Evolutionary conservation across 805 yeast genomes (phyloP).

Genomic region (Starmerella ratchasimensis): DNA sequence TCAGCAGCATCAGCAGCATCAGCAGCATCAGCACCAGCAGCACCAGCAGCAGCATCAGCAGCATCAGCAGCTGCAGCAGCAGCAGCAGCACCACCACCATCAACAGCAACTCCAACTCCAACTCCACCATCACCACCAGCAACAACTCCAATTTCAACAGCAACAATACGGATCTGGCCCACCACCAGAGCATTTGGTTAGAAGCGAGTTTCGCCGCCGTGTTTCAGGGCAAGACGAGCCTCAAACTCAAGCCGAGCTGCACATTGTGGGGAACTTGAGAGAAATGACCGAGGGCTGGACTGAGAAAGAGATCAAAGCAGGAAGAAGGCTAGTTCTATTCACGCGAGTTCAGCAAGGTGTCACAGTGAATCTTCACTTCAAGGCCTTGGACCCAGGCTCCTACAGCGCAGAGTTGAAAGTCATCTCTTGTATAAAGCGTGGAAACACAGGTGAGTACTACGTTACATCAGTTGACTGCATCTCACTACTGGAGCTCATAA

Average conservation of each 20-base stretch:
- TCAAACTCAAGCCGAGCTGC: constrained; percentile 3
- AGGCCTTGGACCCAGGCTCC: constrained; percentile 28
- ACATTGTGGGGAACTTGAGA: constrained; percentile 21
- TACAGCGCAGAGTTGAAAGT: constrained; percentile 33
- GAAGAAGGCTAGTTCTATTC: constrained; percentile 38
- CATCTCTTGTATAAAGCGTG: constrained; percentile 49
- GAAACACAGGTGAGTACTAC: constrained; percentile 34
- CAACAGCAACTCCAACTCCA: not conserved
- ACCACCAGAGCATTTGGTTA: too few relatives aligned
- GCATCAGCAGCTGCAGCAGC: too few relatives aligned
- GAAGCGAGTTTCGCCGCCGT: not conserved
- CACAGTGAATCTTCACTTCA: constrained; percentile 23
- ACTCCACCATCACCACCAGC: not conserved
- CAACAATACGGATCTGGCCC: too few relatives aligned
- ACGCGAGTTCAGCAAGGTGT: constrained; percentile 25
- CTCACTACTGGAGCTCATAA: constrained; percentile 41
- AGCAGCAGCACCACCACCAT: not conserved
- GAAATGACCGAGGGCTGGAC: constrained; percentile 35
- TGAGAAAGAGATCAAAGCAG: constrained; percentile 28
- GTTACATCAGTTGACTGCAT: constrained; percentile 58
- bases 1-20: too few relatives aligned
- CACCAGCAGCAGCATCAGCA: too few relatives aligned
- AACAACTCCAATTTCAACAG: not conserved
- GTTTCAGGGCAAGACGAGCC: not conserved
- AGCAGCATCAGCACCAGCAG: too few relatives aligned